Conservation (phyloP, 2,329 filamentous ascomycete genomes). For the Thelonectria olida region DNA sequence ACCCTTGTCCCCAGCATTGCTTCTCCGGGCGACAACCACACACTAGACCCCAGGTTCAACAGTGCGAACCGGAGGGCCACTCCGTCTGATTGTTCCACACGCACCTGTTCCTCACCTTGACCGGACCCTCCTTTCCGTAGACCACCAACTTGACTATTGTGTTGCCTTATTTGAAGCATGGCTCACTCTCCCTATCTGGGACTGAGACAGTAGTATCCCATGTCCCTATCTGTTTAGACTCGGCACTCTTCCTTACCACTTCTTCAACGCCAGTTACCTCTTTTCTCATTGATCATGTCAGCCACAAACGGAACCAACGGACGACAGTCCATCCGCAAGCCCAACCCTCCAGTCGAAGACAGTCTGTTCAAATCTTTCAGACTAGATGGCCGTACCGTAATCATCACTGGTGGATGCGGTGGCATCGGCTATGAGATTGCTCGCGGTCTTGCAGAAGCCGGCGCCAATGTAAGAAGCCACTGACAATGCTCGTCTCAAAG, state of each 20-base stretch:
- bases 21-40: too few relatives aligned
- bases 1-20: background rate
- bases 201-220: too few relatives aligned
- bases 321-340: conserved; percentile 29
- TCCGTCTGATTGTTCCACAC: background rate
- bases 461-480: conserved; percentile 21
- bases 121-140: background rate
- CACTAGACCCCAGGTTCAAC: conserved; percentile 7
- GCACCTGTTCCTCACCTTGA: background rate
- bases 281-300: conserved; percentile 9
- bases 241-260: background rate
- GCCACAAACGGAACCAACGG: conserved; percentile 23
- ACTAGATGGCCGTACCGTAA: conserved; percentile 29
- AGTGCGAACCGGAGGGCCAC: conserved; percentile 5
- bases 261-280: background rate
- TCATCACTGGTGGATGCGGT: conserved; percentile 29
- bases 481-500: background rate
- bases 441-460: conserved; percentile 26
- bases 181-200: too few relatives aligned
- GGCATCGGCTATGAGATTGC: conserved; percentile 28
- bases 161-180: background rate
- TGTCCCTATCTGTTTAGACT: too few relatives aligned
- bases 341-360: conserved; percentile 35
- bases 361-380: conserved; percentile 31
- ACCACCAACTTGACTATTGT: background rate